Percentiles rank a stretch among this genome's conserved stretches.
Evolutionary conservation across 352 stramenopile genomes (phyloP).

Genomic region (Phytophthora hibernalis): DNA sequence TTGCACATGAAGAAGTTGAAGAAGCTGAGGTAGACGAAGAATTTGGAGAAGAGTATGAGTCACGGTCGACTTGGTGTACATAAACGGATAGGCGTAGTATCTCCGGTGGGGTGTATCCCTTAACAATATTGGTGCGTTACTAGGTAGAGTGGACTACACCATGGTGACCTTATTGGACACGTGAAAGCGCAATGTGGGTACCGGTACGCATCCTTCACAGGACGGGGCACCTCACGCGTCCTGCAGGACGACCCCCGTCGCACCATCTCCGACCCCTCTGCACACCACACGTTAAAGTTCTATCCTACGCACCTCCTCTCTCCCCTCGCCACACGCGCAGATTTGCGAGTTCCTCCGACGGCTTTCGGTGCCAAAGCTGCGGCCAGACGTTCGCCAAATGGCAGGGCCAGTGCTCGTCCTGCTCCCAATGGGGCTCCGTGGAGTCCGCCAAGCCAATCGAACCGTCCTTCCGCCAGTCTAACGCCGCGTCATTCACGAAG

Average conservation of each 20-base stretch:
- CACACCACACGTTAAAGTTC: neutral
- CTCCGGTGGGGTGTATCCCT: too few species aligned
- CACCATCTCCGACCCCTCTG: neutral
- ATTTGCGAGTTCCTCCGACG: conserved; percentile 32
- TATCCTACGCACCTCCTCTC: neutral
- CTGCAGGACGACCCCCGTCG: neutral
- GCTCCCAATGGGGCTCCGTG: conserved; percentile 92
- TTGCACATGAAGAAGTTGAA: too few species aligned
- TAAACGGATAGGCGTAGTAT: too few species aligned
- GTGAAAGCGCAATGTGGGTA: neutral
- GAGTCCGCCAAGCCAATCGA: conserved; percentile 51
- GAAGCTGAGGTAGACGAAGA: too few species aligned
- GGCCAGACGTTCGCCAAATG: conserved; percentile 81
- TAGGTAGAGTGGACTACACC: too few species aligned
- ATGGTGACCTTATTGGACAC: too few species aligned
- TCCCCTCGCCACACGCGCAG: conserved; percentile 5
- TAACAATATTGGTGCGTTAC: too few species aligned
- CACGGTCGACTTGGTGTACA: too few species aligned
- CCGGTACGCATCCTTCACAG: neutral
- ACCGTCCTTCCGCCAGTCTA: conserved; percentile 66
- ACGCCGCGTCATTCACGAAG: conserved; percentile 58
- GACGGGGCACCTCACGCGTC: neutral
- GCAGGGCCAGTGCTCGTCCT: conserved; percentile 89
- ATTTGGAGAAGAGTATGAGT: too few species aligned
- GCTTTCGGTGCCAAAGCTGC: conserved; percentile 64